Conservation (phyloP, 2,329 filamentous ascomycete species). For the Proliferodiscus dingleyae region DNA sequence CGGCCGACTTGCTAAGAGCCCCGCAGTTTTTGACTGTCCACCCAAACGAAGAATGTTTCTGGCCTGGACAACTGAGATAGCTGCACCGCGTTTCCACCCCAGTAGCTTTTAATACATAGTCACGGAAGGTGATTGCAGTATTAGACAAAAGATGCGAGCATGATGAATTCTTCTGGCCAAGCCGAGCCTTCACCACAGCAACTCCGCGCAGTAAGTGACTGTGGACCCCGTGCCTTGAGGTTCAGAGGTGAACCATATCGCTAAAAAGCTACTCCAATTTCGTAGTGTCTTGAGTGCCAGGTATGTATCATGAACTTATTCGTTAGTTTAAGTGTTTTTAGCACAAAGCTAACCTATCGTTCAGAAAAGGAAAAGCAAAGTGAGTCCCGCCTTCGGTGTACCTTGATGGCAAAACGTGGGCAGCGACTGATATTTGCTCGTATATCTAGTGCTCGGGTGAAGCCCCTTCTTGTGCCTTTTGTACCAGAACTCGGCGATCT, state of each 20-base stretch:
- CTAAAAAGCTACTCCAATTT: not conserved
- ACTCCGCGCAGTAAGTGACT: too few relatives aligned
- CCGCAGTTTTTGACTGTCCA: too few relatives aligned
- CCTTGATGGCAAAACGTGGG: conserved; percentile 56
- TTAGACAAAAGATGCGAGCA: too few relatives aligned
- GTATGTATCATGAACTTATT: conserved; percentile 3
- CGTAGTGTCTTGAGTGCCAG: conserved; percentile 15
- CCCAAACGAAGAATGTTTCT: too few relatives aligned
- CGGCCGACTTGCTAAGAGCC: too few relatives aligned
- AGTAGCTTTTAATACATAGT: too few relatives aligned
- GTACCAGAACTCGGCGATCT: conserved; percentile 6
- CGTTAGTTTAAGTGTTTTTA: not conserved
- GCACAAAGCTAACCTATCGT: not conserved
- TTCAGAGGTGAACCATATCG: not conserved
- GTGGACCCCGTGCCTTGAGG: not conserved
- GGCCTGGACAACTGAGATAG: too few relatives aligned
- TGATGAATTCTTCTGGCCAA: too few relatives aligned
- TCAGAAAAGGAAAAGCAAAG: conserved; percentile 19
- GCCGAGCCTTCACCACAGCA: too few relatives aligned
- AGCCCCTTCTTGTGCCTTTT: conserved; percentile 8
- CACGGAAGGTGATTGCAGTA: too few relatives aligned
- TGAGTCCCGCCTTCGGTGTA: conserved; percentile 2
- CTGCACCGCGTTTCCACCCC: too few relatives aligned
- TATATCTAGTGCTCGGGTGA: conserved; percentile 12
- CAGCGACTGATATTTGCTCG: conserved; percentile 77